A percentile compares a stretch with the other conserved stretches of the same genome.
Evolutionary conservation across 139 green algal genomes (phyloP).

Genomic region (Volvox africanus): DNA sequence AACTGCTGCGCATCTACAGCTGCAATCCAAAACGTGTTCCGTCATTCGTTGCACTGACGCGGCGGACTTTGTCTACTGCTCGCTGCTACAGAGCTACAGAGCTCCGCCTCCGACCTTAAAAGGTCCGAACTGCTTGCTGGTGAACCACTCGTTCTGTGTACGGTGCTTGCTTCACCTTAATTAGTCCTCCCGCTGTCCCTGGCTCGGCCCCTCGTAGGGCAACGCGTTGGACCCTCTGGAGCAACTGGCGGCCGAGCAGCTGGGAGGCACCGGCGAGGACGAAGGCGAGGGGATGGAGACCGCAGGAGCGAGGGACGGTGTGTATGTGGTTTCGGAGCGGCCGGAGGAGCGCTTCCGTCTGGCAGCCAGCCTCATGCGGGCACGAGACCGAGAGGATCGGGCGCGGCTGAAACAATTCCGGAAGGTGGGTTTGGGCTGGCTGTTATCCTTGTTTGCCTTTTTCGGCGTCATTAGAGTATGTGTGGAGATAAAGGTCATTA

Average conservation of each 20-base stretch:
- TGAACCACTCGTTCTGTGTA: too few species aligned
- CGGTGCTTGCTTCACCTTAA: too few species aligned
- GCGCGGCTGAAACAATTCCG: conserved; percentile 50
- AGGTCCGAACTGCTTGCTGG: too few species aligned
- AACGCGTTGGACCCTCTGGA: conserved; percentile 27
- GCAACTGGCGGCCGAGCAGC: conserved; percentile 58
- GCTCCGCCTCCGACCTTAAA: too few species aligned
- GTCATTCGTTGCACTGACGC: too few species aligned
- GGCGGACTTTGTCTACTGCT: too few species aligned
- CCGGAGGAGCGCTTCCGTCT: conserved; percentile 74
- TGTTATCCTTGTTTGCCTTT: neutral
- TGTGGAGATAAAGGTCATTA: too few species aligned
- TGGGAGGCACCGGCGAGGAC: neutral
- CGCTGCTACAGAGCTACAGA: too few species aligned
- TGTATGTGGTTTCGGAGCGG: conserved; percentile 65
- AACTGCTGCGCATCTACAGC: too few species aligned
- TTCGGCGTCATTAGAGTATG: too few species aligned
- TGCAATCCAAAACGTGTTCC: too few species aligned
- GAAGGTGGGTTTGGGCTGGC: neutral
- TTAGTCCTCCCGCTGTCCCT: too few species aligned
- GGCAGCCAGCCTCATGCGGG: conserved; percentile 64
- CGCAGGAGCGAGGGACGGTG: conserved; percentile 33
- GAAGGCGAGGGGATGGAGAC: neutral
- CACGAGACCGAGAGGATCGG: conserved; percentile 59
- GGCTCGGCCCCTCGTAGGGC: neutral